Percentiles rank a stretch among this genome's conserved stretches.
phyloP scores from a whole-genome alignment of 2,329 filamentous ascomycete genomes.

The Lecanicillium sp. region DNA sequence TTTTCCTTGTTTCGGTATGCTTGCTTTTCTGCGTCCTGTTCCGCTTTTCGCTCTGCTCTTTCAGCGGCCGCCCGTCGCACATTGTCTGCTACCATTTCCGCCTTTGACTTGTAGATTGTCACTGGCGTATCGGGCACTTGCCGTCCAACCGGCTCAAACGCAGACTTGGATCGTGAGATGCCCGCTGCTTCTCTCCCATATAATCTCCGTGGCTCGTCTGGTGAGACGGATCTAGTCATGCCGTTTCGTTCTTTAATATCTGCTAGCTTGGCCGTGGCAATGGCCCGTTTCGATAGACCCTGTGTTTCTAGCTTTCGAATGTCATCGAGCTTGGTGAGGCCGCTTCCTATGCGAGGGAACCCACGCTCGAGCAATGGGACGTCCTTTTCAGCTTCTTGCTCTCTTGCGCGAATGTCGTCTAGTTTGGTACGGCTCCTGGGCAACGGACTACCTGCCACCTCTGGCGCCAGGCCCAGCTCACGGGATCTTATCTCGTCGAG shows the following conservation, averaged over 20 bases:
- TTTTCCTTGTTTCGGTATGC: conserved; percentile 2
- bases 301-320: conserved; percentile 39
- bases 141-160: conserved; percentile 26
- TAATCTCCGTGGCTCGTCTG: conserved; percentile 26
- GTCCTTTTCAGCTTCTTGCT: conserved; percentile 26
- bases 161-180: conserved; percentile 19
- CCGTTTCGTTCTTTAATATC: conserved; percentile 48
- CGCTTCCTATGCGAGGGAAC: conserved; percentile 22
- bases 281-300: conserved; percentile 38
- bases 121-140: conserved; percentile 34
- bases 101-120: conserved; percentile 30
- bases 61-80: background rate
- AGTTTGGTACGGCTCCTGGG: conserved; percentile 23
- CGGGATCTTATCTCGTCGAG: conserved; percentile 40
- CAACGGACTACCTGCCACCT: conserved; percentile 12
- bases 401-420: conserved; percentile 32
- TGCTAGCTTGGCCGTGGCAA: conserved; percentile 44
- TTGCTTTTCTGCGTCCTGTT: conserved; percentile 8
- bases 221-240: conserved; percentile 37
- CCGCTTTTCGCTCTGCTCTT: too few relatives aligned
- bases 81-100: conserved; percentile 2
- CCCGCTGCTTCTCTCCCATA: conserved; percentile 11
- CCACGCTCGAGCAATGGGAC: conserved; percentile 27
- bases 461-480: conserved; percentile 23
- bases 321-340: conserved; percentile 44